Evolutionary conservation across 331 rosid genomes (phyloP).

Genomic region (Acacia pycnantha): DNA sequence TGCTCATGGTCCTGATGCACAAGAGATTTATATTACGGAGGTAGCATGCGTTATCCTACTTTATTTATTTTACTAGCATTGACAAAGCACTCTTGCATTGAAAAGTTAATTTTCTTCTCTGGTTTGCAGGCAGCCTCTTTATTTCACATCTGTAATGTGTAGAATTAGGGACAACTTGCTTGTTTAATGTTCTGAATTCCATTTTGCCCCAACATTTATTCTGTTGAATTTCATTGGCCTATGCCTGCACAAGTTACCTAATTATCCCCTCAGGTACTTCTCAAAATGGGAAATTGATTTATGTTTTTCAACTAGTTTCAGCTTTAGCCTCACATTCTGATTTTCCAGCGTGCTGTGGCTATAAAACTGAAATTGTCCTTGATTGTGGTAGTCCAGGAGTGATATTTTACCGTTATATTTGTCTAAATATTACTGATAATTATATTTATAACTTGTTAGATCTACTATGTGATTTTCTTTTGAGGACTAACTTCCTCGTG

Average conservation of each 20-base stretch:
- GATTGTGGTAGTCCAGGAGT: neutral
- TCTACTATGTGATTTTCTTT: neutral
- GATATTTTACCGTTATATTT: neutral
- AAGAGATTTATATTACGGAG: conserved; percentile 86
- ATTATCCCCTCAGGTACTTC: neutral
- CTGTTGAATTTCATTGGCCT: neutral
- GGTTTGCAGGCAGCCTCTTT: conserved; percentile 9
- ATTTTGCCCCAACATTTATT: conserved; percentile 4
- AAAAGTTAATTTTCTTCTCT: conserved; percentile 15
- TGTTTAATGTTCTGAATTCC: conserved; percentile 16
- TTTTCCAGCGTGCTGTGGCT: neutral
- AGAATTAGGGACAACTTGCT: neutral
- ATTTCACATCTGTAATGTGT: neutral
- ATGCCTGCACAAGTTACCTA: neutral
- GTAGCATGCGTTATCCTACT: conserved; percentile 44
- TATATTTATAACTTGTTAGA: neutral
- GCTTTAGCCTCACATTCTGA: neutral
- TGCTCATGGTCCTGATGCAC: conserved; percentile 65
- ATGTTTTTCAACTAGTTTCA: neutral
- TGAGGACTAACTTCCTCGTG: neutral
- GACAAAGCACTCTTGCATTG: conserved; percentile 21
- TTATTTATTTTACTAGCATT: conserved; percentile 2
- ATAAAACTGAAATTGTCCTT: neutral
- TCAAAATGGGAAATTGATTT: neutral
- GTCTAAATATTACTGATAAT: too few relatives aligned